These are phyloP conservation scores for Pelargonium citronellum DNA, from an alignment of 441 rosid species.

Conservation along the genomic window DNA sequence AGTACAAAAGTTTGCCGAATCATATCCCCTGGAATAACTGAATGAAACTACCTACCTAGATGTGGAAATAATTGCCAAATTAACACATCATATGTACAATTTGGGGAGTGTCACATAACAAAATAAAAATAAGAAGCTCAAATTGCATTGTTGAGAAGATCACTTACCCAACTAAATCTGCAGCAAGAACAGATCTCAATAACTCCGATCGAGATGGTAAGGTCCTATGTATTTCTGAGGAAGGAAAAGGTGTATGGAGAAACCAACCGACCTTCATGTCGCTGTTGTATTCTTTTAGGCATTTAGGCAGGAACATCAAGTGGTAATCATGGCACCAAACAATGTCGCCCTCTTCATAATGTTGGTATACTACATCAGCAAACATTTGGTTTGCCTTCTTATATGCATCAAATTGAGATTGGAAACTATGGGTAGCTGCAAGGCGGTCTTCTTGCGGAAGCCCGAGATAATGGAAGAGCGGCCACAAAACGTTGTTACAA, in stretches of 20 bases:
- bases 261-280: conserved; percentile 99
- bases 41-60: neutral
- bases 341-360: conserved; percentile 96
- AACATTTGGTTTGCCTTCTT: conserved; percentile 97
- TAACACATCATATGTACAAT: neutral
- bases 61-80: neutral
- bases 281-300: conserved; percentile 70
- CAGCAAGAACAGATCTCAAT: conserved; percentile 90
- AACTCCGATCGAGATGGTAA: conserved; percentile 95
- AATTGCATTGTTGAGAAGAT: neutral
- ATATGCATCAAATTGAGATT: conserved; percentile 94
- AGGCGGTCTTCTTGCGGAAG: conserved; percentile 99
- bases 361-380: conserved; percentile 85
- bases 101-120: neutral
- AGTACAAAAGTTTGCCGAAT: neutral
- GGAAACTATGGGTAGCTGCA: conserved; percentile 94
- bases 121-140: neutral
- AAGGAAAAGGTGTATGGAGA: conserved; percentile 99
- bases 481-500: conserved; percentile 98
- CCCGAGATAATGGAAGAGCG: conserved; percentile 92
- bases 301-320: conserved; percentile 95
- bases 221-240: conserved; percentile 98
- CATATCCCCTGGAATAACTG: neutral
- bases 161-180: conserved; percentile 94
- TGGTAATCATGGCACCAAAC: conserved; percentile 99